Percentiles rank a stretch among this genome's conserved stretches.
These are phyloP conservation scores for Tubosaeta brunneosetosa DNA, from an alignment of 768 basidiomycete genomes.

Conservation along the genomic window DNA sequence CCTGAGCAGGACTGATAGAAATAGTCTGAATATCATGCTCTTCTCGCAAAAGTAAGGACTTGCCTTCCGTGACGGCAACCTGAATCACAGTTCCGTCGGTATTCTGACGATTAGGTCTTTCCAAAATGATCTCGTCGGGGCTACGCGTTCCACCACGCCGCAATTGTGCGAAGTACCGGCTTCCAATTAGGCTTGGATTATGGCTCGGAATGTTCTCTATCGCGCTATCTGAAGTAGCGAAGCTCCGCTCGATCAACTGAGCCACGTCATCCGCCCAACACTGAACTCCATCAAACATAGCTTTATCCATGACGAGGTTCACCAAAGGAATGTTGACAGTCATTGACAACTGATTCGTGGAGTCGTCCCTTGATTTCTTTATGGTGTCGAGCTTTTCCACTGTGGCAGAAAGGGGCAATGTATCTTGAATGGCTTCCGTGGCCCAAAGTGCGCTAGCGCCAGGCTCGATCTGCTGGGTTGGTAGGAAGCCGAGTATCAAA, in stretches of 20 bases:
- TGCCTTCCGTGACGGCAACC: slow-evolving; percentile 44
- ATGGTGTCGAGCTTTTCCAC: slow-evolving; percentile 12
- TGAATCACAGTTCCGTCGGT: slow-evolving; percentile 47
- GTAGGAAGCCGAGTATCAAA: slow-evolving; percentile 48
- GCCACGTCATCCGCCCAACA: slow-evolving; percentile 83
- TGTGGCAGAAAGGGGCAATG: slow-evolving; percentile 20
- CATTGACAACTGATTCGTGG: slow-evolving; percentile 12
- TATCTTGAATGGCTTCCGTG: slow-evolving; percentile 13
- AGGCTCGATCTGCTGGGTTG: slow-evolving; percentile 15
- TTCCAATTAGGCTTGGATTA: slow-evolving; percentile 71
- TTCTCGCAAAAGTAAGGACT: not conserved
- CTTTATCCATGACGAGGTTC: slow-evolving; percentile 58
- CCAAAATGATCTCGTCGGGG: slow-evolving; percentile 37
- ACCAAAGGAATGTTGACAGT: slow-evolving; percentile 55
- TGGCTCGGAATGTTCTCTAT: slow-evolving; percentile 37
- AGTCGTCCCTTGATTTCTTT: not conserved
- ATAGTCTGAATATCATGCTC: not conserved
- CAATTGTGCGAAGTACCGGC: slow-evolving; percentile 61
- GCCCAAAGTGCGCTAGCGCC: slow-evolving; percentile 22
- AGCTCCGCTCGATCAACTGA: slow-evolving; percentile 58
- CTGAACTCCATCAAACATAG: slow-evolving; percentile 70
- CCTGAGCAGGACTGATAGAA: slow-evolving; percentile 35
- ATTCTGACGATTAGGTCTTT: slow-evolving; percentile 16
- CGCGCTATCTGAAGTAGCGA: slow-evolving; percentile 16
- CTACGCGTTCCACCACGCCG: slow-evolving; percentile 37